Evolutionary conservation across 208 protist genomes (phyloP).

Genomic region (Acanthamoeba comandoni): DNA sequence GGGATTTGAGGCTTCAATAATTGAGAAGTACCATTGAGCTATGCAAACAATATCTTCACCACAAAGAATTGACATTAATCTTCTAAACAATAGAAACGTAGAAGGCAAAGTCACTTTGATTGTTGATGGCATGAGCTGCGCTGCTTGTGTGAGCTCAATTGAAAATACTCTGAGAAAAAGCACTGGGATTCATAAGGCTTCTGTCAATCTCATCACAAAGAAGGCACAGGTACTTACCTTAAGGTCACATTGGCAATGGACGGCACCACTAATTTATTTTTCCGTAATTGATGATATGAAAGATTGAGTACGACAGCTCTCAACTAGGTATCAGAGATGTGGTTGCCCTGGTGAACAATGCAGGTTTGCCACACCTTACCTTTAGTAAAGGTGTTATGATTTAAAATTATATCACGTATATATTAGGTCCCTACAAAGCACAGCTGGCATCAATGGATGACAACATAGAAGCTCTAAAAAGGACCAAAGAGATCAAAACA

Average conservation of each 20-base stretch:
- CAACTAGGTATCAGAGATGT: background rate
- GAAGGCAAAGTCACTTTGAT: conserved; percentile 10
- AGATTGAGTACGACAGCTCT: background rate
- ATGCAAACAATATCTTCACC: background rate
- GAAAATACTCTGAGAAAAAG: background rate
- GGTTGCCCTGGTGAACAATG: background rate
- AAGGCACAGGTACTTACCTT: conserved; percentile 16
- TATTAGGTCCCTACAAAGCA: conserved; percentile 1
- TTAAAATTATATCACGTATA: no score
- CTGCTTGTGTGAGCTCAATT: conserved; percentile 12
- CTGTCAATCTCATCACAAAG: conserved; percentile 35
- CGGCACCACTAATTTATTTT: background rate
- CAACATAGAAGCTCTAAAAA: background rate
- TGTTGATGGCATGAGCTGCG: conserved; percentile 38
- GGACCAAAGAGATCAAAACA: background rate
- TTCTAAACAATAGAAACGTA: background rate
- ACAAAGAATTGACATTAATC: background rate
- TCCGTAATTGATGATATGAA: conserved; percentile 7
- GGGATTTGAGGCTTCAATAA: conserved; percentile 21
- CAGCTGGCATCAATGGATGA: background rate
- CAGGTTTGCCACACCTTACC: no score
- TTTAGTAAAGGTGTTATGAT: no score
- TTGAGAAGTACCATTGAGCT: background rate
- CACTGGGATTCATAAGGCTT: conserved; percentile 3
- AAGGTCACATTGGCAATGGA: background rate